Evolutionary conservation across 2,329 filamentous ascomycete genomes (phyloP).

Genomic region (Periconia macrospinosa): DNA sequence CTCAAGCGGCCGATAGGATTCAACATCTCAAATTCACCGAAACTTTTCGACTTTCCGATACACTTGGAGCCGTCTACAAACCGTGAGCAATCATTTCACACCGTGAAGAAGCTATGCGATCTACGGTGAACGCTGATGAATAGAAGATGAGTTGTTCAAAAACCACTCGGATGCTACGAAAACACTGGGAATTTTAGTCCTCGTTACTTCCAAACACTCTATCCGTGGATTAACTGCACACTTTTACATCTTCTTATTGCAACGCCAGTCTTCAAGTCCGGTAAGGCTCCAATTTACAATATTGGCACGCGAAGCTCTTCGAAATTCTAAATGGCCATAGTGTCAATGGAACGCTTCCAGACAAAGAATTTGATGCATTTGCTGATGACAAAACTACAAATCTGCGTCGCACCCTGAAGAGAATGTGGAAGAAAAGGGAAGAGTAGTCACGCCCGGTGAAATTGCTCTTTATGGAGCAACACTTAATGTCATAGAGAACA

Average conservation of each 20-base stretch:
- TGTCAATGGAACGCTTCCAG: conserved; percentile 13
- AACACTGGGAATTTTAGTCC: conserved; percentile 21
- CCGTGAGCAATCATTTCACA: conserved; percentile 68
- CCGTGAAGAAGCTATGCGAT: conserved; percentile 22
- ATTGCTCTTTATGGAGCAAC: conserved; percentile 30
- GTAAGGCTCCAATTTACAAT: conserved; percentile 34
- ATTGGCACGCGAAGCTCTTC: conserved; percentile 29
- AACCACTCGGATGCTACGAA: conserved; percentile 12
- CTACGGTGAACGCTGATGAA: conserved; percentile 16
- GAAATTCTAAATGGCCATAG: conserved; percentile 16
- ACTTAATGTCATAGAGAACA: conserved; percentile 32
- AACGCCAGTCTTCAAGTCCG: conserved; percentile 32
- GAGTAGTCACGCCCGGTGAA: conserved; percentile 17
- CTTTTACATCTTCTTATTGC: conserved; percentile 24
- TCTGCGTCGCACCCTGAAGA: conserved; percentile 21
- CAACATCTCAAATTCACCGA: conserved; percentile 78
- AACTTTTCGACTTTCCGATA: conserved; percentile 50
- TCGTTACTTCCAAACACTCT: conserved; percentile 32
- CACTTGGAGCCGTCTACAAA: conserved; percentile 65
- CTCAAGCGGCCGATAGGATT: conserved; percentile 67
- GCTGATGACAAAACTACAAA: conserved; percentile 27
- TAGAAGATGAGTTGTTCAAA: conserved; percentile 23
- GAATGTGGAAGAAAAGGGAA: neutral
- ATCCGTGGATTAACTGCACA: conserved; percentile 24
- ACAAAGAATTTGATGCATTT: conserved; percentile 24